Base-by-base conservation (phyloP, 805 yeast genomes). In the Kuraishia ogatae region DNA sequence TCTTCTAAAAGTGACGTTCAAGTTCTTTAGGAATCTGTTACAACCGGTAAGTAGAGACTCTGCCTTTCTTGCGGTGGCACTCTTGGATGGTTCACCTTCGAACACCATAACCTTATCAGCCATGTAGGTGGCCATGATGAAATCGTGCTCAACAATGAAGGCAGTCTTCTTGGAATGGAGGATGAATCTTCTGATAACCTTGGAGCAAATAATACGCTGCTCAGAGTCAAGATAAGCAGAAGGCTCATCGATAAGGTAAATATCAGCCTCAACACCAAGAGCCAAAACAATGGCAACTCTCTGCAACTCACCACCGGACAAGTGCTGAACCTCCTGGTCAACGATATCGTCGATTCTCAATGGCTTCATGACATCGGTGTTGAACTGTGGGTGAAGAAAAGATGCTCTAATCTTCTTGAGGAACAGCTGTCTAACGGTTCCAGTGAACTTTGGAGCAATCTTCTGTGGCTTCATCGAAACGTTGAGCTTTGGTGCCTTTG, bases 271-370 rank as follows among this genome's bases (percentile, higher is more conserved):
- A 53, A 86, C 76, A 82, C 99, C 99, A 58, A 94, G 79, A 4
- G 98, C 85, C 70, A 94, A 80, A 43, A 91, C 96, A 73, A 94
- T 93, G 60, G 99, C 99, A 58, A 94, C 99, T 80, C 99, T 87
- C 78, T 94, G 99, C 78, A 94, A 81, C 78, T 94, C 99, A 84
- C 99, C 99, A 78, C 99, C 99, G 52, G 97, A 92, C 72, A 94
- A 78, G 65, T 90, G 89, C 77, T 90, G 97, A 54, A 94, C 99
- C 75, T 94, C 98, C 73, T 94, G 97, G 73, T 94, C 99, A 60
- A 94, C 87, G 64, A 94, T 89, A 68, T 87, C 92, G 64, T 94
- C 98, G 61, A 94, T 90, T 68, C 79, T 87, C 71, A 94, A 80
- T 54, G 99, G 99, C 76, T 93, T 94, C 66, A 89, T 89, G 54